Conservation (phyloP, 768 basidiomycete species). For the Tulasnella sp. region DNA sequence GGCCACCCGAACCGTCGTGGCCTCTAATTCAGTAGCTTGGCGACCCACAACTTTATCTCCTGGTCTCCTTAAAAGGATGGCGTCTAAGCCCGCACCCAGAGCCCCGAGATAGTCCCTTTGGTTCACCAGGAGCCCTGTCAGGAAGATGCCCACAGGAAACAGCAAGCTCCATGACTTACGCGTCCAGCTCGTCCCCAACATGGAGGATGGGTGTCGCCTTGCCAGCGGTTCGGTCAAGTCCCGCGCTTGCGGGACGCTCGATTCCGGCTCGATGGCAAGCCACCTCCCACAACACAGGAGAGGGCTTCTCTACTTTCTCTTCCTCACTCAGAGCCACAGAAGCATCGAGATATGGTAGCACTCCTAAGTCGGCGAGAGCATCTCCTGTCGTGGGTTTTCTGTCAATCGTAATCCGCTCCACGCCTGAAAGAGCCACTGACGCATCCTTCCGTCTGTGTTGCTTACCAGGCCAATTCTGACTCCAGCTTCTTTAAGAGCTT, state of each 20-base stretch:
- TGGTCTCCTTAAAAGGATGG: slow-evolving; percentile 44
- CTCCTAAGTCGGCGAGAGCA: slow-evolving; percentile 48
- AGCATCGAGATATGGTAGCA: slow-evolving; percentile 38
- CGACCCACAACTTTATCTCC: slow-evolving; percentile 19
- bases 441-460: slow-evolving; percentile 62
- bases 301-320: slow-evolving; percentile 59
- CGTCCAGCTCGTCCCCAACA: slow-evolving; percentile 61
- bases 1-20: neutral
- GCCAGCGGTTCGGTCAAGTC: neutral
- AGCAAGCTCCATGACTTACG: slow-evolving; percentile 32
- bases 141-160: neutral
- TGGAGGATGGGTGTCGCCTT: slow-evolving; percentile 42
- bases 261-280: slow-evolving; percentile 26
- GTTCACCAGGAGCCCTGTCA: neutral
- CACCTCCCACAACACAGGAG: slow-evolving; percentile 42
- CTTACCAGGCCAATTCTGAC: slow-evolving; percentile 50
- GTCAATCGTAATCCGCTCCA: neutral
- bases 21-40: neutral
- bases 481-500: slow-evolving; percentile 13
- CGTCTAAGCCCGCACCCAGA: slow-evolving; percentile 38
- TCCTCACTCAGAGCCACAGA: slow-evolving; percentile 55
- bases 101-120: slow-evolving; percentile 60
- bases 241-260: neutral
- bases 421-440: slow-evolving; percentile 30
- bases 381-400: slow-evolving; percentile 22